A percentile compares a stretch with the other conserved stretches of the same genome.
Evolutionary conservation across 306 rosid genomes (phyloP).

Genomic region (Medicago arabica): DNA sequence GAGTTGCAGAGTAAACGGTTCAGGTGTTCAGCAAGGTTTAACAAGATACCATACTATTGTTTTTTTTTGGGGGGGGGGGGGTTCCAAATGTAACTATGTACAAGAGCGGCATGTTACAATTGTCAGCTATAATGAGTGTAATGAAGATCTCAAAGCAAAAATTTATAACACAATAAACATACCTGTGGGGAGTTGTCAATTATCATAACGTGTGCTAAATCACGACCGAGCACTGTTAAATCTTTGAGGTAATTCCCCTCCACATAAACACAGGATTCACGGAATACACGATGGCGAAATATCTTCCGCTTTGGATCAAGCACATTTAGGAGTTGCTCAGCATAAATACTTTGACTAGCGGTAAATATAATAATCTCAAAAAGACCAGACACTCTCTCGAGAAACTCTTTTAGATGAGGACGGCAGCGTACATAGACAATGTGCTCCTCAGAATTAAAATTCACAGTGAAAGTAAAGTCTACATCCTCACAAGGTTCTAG

Average conservation of each 20-base stretch:
- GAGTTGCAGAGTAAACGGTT: neutral
- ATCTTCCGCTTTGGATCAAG: constrained; percentile 96
- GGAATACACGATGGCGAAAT: constrained; percentile 92
- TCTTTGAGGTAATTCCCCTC: constrained; percentile 98
- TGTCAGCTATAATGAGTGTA: neutral
- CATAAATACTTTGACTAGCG: constrained; percentile 98
- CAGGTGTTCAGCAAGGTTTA: constrained; percentile 14
- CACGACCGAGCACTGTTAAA: constrained; percentile 97
- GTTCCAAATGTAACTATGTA: neutral
- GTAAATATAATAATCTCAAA: constrained; percentile 97
- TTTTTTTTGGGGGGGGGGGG: neutral
- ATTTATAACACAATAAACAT: constrained; percentile 1
- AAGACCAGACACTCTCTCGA: constrained; percentile 73
- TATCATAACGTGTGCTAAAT: constrained; percentile 81
- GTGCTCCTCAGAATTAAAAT: constrained; percentile 87
- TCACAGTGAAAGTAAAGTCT: constrained; percentile 92
- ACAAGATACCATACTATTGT: constrained; percentile 1
- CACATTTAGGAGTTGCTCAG: constrained; percentile 95
- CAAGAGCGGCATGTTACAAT: neutral
- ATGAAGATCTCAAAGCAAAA: constrained; percentile 5
- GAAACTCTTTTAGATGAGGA: constrained; percentile 89
- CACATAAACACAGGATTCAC: constrained; percentile 95
- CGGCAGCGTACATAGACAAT: constrained; percentile 96
- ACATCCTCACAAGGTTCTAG: constrained; percentile 92
- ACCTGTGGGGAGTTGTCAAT: constrained; percentile 99